Evolutionary conservation across 331 rosid species (phyloP), one percentile per base, ranked within the genome.

Genomic region (Arachis monticola): DNA sequence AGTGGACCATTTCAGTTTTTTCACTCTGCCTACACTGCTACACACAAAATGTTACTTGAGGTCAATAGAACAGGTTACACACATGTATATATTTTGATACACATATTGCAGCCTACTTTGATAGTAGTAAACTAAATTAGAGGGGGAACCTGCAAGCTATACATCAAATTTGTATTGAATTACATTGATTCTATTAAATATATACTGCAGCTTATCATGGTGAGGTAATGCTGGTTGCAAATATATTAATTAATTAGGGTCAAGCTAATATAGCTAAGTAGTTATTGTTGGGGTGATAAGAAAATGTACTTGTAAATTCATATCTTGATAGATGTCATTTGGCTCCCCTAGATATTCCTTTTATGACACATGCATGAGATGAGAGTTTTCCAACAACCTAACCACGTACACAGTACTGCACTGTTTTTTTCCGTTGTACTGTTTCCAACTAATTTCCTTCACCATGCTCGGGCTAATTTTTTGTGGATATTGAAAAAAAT

Each of bases 331-430:
- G 0, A 6, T 55, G 12, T 27, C 42, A 30, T 31, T 59, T 4
- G 11, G n/a, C 41, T 61, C 27, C 30, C 67, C 67, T n/a, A 38
- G 27, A 38, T 38, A 38, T 61, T 61, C 48, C 67, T 40, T 61
- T 38, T 38, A 38, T 35, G 67, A 38, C 45, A 38, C 41, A 38
- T 35, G 40, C 40, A 27, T 27, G 30, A 0, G 30, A 27, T 27
- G 30, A 27, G 30, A 9, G 41, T 17, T 5, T 10, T 46, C n/a
- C 63, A 8, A 1, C 63, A 58, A 58, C 30, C 30, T 27, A 27
- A 27, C 63, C 2, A 8, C 14, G 17, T 52, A 52, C 42, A 9
- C 13, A 60, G 22, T 60, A 60, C 45, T 60, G 45, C 12, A 60
- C 66, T 60, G 44, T 60, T 31, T 31, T 60, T 31, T 52, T 5